Evolutionary conservation across 805 yeast genomes (phyloP).

Genomic region (Saturnispora hagleri): DNA sequence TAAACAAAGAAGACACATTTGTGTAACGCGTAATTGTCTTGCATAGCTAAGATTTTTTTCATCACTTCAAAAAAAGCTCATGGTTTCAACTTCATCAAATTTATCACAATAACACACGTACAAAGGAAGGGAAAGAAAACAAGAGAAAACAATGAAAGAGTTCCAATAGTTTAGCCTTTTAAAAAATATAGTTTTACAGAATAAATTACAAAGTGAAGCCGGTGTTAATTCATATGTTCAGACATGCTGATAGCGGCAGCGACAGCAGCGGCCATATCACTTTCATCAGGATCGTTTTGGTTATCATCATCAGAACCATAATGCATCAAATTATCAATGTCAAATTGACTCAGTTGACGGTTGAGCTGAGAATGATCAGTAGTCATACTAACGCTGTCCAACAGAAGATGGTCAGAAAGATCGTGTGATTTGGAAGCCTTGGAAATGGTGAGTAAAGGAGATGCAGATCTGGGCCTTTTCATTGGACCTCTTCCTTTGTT

Average conservation of each 20-base stretch:
- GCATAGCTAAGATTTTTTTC: not conserved
- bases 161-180: no score
- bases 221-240: not conserved
- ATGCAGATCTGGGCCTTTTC: not conserved
- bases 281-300: slow-evolving; percentile 10
- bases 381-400: slow-evolving; percentile 12
- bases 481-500: not conserved
- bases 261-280: slow-evolving; percentile 12
- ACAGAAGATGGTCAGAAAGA: slow-evolving; percentile 3
- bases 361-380: slow-evolving; percentile 25
- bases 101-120: not conserved
- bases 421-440: not conserved
- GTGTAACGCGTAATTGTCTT: not conserved
- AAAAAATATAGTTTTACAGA: not conserved
- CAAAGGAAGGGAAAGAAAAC: not conserved
- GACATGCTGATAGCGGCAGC: slow-evolving; percentile 13
- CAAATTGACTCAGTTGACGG: slow-evolving; percentile 25
- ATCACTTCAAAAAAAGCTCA: not conserved
- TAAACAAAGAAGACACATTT: not conserved
- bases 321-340: slow-evolving; percentile 7
- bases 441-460: not conserved
- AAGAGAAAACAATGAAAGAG: not conserved
- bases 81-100: not conserved
- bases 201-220: not conserved
- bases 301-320: slow-evolving; percentile 10